Evolutionary conservation across 2,329 filamentous ascomycete genomes (phyloP), one percentile per base, ranked within the genome.

Genomic region (Epichloe typhina): DNA sequence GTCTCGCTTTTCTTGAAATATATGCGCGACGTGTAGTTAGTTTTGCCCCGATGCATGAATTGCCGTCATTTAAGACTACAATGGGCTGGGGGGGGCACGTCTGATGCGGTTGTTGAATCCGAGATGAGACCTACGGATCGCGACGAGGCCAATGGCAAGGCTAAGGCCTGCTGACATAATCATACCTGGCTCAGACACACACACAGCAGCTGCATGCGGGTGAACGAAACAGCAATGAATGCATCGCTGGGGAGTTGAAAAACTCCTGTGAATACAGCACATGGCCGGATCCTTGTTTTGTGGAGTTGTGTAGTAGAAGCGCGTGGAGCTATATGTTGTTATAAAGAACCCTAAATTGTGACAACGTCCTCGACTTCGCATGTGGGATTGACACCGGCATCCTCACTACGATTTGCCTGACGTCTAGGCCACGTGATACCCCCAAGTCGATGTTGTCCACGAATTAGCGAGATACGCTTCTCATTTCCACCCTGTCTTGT

Each of bases 141-240:
- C 50, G 37, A 46, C 50, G 38, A 41, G 42, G 38, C 47, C 50
- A 48, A 48, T 49, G 41, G 23, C 50, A 37, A 46, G 33, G 42
- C 47, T 38, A 4, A 4, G 31, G 31, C 11, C 11, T 39, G 50
- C 47, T 52, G 47, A 52, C 50, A 42, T 52, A 52, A 52, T 41
- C 50, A 39, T 38, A 19, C 33, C 36, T 36, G 47, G 19, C 39
- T 21, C 21, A 19, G 17, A 21, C 46, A 26, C 5, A 15, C 36
- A 37, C 31, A 40, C 2, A 13, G 12, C 8, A 7, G 19, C 8
- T 8, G 47, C 39, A 49, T 40, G n/a, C 19, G 26, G 8, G 19
- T 31, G 26, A 41, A 46, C 4, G 5, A 35, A 19, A n/a, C 21
- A 11, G 4, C n/a, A n/a, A 19, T 12, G 36, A n/a, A 19, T 12